Evolutionary conservation across 2,329 filamentous ascomycete species (phyloP).

Genomic region (Didymella sp.): DNA sequence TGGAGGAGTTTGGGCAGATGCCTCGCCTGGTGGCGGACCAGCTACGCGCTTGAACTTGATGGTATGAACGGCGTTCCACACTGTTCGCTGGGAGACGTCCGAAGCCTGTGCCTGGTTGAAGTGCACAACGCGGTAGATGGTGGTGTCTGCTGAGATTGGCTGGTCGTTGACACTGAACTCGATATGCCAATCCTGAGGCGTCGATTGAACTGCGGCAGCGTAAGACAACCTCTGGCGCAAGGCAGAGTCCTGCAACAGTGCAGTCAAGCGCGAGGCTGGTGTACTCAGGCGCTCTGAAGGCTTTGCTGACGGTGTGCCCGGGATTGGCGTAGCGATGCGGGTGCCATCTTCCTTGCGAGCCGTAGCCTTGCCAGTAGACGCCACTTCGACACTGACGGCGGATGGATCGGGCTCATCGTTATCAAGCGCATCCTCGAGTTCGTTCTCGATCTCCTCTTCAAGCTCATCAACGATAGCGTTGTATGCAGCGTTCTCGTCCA

Average conservation of each 20-base stretch:
- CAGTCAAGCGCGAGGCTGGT: constrained; percentile 40
- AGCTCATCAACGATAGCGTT: constrained; percentile 91
- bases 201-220: constrained; percentile 78
- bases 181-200: constrained; percentile 95
- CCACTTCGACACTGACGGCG: constrained; percentile 90
- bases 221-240: constrained; percentile 68
- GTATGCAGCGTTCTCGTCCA: constrained; percentile 69
- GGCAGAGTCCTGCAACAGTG: constrained; percentile 43
- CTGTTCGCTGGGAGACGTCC: constrained; percentile 74
- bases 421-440: constrained; percentile 20
- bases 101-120: constrained; percentile 67
- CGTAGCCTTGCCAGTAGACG: constrained; percentile 83
- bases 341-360: constrained; percentile 93
- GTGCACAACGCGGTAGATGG: constrained; percentile 93
- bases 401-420: constrained; percentile 75
- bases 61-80: constrained; percentile 89
- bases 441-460: constrained; percentile 77
- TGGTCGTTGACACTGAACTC: constrained; percentile 90
- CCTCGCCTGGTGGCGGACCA: constrained; percentile 79
- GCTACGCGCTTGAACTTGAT: constrained; percentile 89
- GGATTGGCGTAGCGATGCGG: constrained; percentile 80
- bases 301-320: constrained; percentile 52
- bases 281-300: constrained; percentile 42
- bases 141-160: constrained; percentile 87
- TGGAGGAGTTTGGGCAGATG: constrained; percentile 65